phyloP scores from a whole-genome alignment of 192 early-diverging fungal genomes.

The Umbelopsis ramanniana region DNA sequence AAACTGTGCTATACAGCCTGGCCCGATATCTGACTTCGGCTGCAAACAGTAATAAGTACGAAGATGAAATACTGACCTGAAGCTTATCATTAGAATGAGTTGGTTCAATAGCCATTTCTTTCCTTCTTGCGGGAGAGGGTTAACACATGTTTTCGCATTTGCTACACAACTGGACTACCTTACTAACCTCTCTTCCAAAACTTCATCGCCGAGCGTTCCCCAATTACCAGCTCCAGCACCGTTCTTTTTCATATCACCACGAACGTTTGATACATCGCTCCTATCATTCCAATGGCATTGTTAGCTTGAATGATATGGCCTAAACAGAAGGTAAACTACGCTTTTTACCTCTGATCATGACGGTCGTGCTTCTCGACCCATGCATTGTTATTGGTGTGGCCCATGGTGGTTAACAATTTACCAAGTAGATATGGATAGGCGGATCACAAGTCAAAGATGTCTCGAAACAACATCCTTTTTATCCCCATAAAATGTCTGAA shows the following conservation, averaged over 20 bases:
- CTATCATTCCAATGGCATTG: not conserved
- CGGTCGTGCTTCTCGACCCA: constrained; percentile 12
- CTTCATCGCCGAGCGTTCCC: constrained; percentile 17
- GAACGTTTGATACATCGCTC: not conserved
- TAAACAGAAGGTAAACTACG: not conserved
- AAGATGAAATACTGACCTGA: not conserved
- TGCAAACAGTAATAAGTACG: not conserved
- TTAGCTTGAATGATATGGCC: not conserved
- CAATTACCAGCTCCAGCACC: constrained; percentile 24
- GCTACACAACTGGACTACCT: not conserved
- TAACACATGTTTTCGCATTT: too few relatives aligned
- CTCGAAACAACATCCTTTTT: too few relatives aligned
- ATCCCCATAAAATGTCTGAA: not conserved
- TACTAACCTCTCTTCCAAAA: constrained; percentile 1
- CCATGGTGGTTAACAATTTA: not conserved
- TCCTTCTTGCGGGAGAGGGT: not conserved
- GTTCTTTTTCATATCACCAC: constrained; percentile 14
- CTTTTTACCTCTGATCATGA: constrained; percentile 1
- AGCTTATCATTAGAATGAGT: not conserved
- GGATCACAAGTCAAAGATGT: not conserved
- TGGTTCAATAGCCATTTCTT: not conserved
- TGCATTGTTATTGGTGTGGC: not conserved
- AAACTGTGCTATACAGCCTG: not conserved
- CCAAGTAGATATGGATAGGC: not conserved
- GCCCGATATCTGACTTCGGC: not conserved